phyloP scores from a whole-genome alignment of 805 yeast genomes.

The Limtongia smithiae region DNA sequence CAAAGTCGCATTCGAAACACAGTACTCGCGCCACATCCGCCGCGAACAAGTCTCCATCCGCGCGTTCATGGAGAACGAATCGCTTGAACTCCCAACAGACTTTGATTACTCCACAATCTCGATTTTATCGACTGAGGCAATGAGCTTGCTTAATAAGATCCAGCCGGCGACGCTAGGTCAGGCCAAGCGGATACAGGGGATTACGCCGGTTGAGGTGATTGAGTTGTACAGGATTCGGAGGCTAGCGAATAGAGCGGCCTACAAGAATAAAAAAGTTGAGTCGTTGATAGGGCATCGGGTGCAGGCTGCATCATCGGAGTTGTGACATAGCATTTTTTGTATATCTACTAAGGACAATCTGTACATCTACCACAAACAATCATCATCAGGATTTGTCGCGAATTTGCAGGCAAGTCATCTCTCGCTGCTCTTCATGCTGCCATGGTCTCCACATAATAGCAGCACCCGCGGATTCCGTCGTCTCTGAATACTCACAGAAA shows the following conservation, averaged over 20 bases:
- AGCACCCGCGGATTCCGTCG: too few relatives aligned
- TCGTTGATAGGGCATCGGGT: background rate
- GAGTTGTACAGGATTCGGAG: slow-evolving; percentile 50
- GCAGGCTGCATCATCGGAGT: background rate
- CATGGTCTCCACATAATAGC: too few relatives aligned
- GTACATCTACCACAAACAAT: too few relatives aligned
- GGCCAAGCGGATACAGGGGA: slow-evolving; percentile 90
- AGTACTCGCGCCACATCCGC: slow-evolving; percentile 72
- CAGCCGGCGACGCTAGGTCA: slow-evolving; percentile 92
- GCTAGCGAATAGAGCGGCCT: background rate
- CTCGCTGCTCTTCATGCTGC: too few relatives aligned
- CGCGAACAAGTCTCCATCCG: slow-evolving; percentile 67
- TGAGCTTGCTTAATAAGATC: slow-evolving; percentile 56
- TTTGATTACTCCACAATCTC: slow-evolving; percentile 58
- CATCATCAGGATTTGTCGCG: too few relatives aligned
- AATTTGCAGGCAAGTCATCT: too few relatives aligned
- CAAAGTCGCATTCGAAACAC: slow-evolving; percentile 73
- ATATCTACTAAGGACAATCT: too few relatives aligned
- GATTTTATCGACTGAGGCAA: slow-evolving; percentile 37
- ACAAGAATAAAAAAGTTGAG: background rate
- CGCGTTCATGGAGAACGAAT: slow-evolving; percentile 83
- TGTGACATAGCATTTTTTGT: too few relatives aligned
- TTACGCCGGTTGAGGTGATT: slow-evolving; percentile 88
- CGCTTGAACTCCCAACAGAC: slow-evolving; percentile 61
- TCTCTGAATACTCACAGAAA: too few relatives aligned